Evolutionary conservation across 441 rosid species (phyloP).

Genomic region (Populus hybrid): DNA sequence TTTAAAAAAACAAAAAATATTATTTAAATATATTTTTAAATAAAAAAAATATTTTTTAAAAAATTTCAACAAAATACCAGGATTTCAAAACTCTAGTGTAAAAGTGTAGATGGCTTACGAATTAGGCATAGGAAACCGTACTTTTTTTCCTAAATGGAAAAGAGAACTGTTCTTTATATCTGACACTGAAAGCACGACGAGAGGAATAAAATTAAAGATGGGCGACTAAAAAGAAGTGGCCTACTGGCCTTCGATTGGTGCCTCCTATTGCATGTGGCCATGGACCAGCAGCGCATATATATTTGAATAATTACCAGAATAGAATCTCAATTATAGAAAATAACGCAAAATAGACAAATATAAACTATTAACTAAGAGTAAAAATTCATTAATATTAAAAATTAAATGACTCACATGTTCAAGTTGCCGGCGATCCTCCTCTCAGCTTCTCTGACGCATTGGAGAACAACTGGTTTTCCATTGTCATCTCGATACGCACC

Average conservation of each 20-base stretch:
- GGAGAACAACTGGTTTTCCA: slow-evolving; percentile 87
- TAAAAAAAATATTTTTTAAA: too few species aligned
- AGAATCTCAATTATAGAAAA: not conserved
- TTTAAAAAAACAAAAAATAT: too few species aligned
- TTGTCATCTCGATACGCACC: slow-evolving; percentile 98
- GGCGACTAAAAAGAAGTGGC: not conserved
- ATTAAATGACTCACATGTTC: slow-evolving; percentile 52
- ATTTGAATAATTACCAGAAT: not conserved
- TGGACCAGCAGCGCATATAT: not conserved
- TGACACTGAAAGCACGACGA: not conserved
- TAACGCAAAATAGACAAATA: not conserved
- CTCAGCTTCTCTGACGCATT: slow-evolving; percentile 93
- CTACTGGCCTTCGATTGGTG: not conserved
- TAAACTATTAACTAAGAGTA: not conserved
- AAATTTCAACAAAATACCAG: too few species aligned
- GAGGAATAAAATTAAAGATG: not conserved
- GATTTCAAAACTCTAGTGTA: too few species aligned
- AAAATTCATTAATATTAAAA: not conserved
- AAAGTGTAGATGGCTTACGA: too few species aligned
- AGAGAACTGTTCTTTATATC: not conserved
- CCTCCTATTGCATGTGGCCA: not conserved
- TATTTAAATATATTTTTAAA: too few species aligned
- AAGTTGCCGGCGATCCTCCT: slow-evolving; percentile 67
- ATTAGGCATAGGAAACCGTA: too few species aligned
- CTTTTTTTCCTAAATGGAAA: not conserved